phyloP scores from a whole-genome alignment of 2,329 filamentous ascomycete species.

The Botryotinia convoluta region DNA sequence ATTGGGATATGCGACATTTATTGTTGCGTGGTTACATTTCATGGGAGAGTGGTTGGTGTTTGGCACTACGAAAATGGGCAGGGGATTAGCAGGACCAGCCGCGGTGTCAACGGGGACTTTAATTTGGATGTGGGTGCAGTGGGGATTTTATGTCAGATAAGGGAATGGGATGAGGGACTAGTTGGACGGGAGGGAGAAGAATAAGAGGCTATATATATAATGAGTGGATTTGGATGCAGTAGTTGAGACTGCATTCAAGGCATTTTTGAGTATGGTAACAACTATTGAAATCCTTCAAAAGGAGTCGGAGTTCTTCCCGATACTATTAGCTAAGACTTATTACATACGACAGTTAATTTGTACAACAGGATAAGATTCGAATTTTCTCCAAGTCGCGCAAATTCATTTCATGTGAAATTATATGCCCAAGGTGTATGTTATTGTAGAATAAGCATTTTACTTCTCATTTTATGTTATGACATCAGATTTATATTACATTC shows the following conservation, averaged over 20 bases:
- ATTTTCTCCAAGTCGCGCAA: too few relatives aligned
- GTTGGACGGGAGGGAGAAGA: background rate
- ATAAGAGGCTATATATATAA: background rate
- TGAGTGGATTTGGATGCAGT: background rate
- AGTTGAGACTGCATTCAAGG: background rate
- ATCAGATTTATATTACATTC: background rate
- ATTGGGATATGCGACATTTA: slow-evolving; percentile 62
- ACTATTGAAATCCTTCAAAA: background rate
- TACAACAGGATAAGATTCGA: too few relatives aligned
- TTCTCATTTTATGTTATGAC: background rate
- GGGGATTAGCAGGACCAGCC: slow-evolving; percentile 56
- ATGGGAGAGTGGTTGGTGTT: slow-evolving; percentile 77
- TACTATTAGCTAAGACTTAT: background rate
- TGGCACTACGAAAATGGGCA: slow-evolving; percentile 66
- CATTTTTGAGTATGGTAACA: background rate
- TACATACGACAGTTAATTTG: too few relatives aligned
- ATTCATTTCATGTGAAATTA: background rate
- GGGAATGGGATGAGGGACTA: background rate
- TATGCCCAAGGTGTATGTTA: background rate
- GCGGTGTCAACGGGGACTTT: slow-evolving; percentile 48
- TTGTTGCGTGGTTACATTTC: slow-evolving; percentile 54
- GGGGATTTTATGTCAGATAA: slow-evolving; percentile 61
- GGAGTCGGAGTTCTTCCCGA: background rate
- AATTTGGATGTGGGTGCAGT: slow-evolving; percentile 65
- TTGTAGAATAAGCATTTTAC: background rate